Evolutionary conservation across 2,329 filamentous ascomycete genomes (phyloP).

Genomic region (Bretziella fagacearum): DNA sequence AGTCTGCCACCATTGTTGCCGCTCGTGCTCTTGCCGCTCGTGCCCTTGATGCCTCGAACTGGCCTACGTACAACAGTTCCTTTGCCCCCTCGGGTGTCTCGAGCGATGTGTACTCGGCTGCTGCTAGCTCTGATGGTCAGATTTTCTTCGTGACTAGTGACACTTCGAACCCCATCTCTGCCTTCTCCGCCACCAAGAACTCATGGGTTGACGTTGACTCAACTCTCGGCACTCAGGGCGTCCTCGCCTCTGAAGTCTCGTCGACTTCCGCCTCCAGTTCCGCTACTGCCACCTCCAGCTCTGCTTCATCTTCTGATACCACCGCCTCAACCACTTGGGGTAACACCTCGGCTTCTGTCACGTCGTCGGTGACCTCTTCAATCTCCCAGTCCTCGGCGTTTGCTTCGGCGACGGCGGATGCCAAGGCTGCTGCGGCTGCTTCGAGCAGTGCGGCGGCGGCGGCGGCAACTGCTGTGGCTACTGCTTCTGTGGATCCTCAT

Average conservation of each 20-base stretch:
- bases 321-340: slow-evolving; percentile 18
- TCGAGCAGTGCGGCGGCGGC: slow-evolving; percentile 19
- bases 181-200: slow-evolving; percentile 65
- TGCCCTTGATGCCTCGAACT: slow-evolving; percentile 41
- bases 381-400: slow-evolving; percentile 19
- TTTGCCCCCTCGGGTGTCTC: slow-evolving; percentile 44
- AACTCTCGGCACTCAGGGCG: slow-evolving; percentile 36
- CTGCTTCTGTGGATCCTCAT: slow-evolving; percentile 7
- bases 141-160: slow-evolving; percentile 69
- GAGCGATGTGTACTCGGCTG: slow-evolving; percentile 54
- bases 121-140: slow-evolving; percentile 46
- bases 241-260: slow-evolving; percentile 21
- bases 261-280: slow-evolving; percentile 19
- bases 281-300: slow-evolving; percentile 19
- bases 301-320: slow-evolving; percentile 19
- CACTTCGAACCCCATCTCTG: slow-evolving; percentile 45
- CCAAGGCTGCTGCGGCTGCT: slow-evolving; percentile 18
- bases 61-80: slow-evolving; percentile 64
- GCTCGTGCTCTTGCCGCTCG: slow-evolving; percentile 20
- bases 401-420: slow-evolving; percentile 19
- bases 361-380: slow-evolving; percentile 17
- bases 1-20: slow-evolving; percentile 26
- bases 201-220: slow-evolving; percentile 57
- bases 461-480: slow-evolving; percentile 18
- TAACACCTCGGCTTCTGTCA: slow-evolving; percentile 15